These are phyloP conservation scores for Letharia columbiana DNA, from an alignment of 495 filamentous ascomycete genomes.

Conservation along the genomic window DNA sequence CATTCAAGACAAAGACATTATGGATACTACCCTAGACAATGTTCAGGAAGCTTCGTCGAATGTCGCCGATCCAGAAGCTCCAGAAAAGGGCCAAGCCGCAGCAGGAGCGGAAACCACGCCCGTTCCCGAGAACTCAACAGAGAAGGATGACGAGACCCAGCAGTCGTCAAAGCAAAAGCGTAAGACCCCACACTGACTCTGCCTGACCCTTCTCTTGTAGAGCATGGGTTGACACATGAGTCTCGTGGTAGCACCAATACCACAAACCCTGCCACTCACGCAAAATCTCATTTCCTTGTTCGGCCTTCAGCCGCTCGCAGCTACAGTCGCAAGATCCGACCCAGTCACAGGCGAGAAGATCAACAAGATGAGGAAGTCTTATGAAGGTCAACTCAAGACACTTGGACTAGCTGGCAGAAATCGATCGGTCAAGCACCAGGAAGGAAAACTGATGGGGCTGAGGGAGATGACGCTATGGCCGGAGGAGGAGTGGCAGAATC, in stretches of 20 bases:
- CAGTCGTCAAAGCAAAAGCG: constrained; percentile 19
- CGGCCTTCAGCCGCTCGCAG: constrained; percentile 49
- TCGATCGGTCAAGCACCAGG: constrained; percentile 47
- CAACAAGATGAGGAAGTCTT: constrained; percentile 65
- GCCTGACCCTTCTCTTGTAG: constrained; percentile 14
- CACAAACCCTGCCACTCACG: constrained; percentile 45
- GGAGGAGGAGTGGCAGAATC: constrained; percentile 58
- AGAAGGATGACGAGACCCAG: constrained; percentile 4
- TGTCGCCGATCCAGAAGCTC: neutral
- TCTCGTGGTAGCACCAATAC: constrained; percentile 19
- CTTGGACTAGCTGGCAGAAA: constrained; percentile 56
- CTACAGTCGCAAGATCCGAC: constrained; percentile 56
- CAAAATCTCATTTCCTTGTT: constrained; percentile 58
- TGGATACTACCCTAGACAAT: constrained; percentile 19
- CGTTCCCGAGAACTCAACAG: constrained; percentile 13
- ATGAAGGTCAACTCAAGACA: constrained; percentile 59
- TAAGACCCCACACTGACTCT: constrained; percentile 23
- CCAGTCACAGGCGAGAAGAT: constrained; percentile 60
- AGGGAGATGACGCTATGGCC: constrained; percentile 41
- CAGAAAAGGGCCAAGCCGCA: constrained; percentile 3
- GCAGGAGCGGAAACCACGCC: constrained; percentile 2
- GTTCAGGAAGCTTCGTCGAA: constrained; percentile 4
- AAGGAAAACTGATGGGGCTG: constrained; percentile 25
- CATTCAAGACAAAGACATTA: constrained; percentile 15
- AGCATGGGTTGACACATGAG: constrained; percentile 22